Evolutionary conservation across 192 early-diverging fungal genomes (phyloP).

Genomic region (Coemansia sp.): DNA sequence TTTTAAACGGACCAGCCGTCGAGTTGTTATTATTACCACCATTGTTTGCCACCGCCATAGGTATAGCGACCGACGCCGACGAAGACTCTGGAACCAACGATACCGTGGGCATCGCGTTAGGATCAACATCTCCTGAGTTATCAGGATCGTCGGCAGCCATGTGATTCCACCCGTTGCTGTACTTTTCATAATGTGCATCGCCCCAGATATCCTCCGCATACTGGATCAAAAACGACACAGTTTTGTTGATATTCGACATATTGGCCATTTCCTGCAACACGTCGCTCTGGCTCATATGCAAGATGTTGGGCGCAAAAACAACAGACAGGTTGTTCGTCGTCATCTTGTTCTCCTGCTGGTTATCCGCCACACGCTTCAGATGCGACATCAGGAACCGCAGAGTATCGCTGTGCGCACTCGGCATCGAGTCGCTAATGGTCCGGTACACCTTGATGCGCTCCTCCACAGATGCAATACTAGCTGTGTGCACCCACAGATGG

Average conservation of each 20-base stretch:
- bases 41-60: background rate
- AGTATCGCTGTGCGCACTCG: slow-evolving; percentile 62
- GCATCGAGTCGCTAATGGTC: slow-evolving; percentile 58
- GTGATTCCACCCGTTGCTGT: background rate
- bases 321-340: slow-evolving; percentile 87
- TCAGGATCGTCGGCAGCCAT: background rate
- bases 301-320: slow-evolving; percentile 89
- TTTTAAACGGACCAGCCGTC: slow-evolving; percentile 14
- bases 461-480: slow-evolving; percentile 24
- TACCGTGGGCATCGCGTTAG: background rate
- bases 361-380: slow-evolving; percentile 62
- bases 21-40: background rate
- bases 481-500: slow-evolving; percentile 63
- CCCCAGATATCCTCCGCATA: slow-evolving; percentile 57
- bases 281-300: slow-evolving; percentile 61
- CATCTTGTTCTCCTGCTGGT: slow-evolving; percentile 80
- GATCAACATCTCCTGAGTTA: background rate
- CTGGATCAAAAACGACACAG: slow-evolving; percentile 68
- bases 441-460: slow-evolving; percentile 46
- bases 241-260: slow-evolving; percentile 71
- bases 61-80: background rate
- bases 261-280: slow-evolving; percentile 66
- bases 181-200: slow-evolving; percentile 12
- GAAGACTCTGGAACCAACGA: slow-evolving; percentile 7
- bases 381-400: slow-evolving; percentile 64